Percentiles rank a stretch among this genome's conserved stretches.
These are phyloP conservation scores for Metschnikowia reukaufii DNA, from an alignment of 805 yeast genomes.

Conservation along the genomic window DNA sequence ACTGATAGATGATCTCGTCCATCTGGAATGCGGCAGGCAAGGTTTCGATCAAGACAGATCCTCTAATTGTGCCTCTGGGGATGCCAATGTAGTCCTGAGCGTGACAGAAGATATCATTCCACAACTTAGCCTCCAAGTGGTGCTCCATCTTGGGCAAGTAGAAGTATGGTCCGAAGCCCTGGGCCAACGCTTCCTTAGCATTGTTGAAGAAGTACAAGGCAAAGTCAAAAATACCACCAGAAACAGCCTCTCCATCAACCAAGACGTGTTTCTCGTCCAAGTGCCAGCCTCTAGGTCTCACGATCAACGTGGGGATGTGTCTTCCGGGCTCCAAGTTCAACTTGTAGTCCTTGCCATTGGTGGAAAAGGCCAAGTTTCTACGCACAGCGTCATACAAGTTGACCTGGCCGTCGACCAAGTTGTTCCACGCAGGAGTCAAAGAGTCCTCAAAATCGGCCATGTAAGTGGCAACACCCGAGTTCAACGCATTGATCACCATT, in stretches of 20 bases:
- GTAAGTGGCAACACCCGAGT: slow-evolving; percentile 75
- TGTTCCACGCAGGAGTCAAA: slow-evolving; percentile 80
- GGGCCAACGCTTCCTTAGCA: slow-evolving; percentile 57
- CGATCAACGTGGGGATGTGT: slow-evolving; percentile 74
- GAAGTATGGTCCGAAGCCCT: slow-evolving; percentile 79
- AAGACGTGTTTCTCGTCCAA: slow-evolving; percentile 69
- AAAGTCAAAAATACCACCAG: slow-evolving; percentile 77
- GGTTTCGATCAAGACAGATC: slow-evolving; percentile 80
- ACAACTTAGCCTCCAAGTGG: slow-evolving; percentile 75
- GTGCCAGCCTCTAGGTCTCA: slow-evolving; percentile 90
- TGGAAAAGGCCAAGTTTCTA: slow-evolving; percentile 49
- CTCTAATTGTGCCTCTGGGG: slow-evolving; percentile 76
- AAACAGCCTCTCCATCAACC: slow-evolving; percentile 73
- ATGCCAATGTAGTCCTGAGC: slow-evolving; percentile 70
- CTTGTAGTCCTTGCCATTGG: slow-evolving; percentile 46
- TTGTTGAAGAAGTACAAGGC: slow-evolving; percentile 77
- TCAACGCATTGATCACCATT: slow-evolving; percentile 80
- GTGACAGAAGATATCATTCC: slow-evolving; percentile 79
- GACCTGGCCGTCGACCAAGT: slow-evolving; percentile 78
- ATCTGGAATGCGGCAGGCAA: slow-evolving; percentile 84
- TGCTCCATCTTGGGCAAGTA: slow-evolving; percentile 87
- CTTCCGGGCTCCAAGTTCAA: slow-evolving; percentile 48
- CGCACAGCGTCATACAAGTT: slow-evolving; percentile 76
- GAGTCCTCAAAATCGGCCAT: slow-evolving; percentile 89
- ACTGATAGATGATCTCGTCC: slow-evolving; percentile 78